Evolutionary conservation across 2,329 filamentous ascomycete genomes (phyloP), one percentile per base, ranked within the genome.

Genomic region (Aspergillus unguis): DNA sequence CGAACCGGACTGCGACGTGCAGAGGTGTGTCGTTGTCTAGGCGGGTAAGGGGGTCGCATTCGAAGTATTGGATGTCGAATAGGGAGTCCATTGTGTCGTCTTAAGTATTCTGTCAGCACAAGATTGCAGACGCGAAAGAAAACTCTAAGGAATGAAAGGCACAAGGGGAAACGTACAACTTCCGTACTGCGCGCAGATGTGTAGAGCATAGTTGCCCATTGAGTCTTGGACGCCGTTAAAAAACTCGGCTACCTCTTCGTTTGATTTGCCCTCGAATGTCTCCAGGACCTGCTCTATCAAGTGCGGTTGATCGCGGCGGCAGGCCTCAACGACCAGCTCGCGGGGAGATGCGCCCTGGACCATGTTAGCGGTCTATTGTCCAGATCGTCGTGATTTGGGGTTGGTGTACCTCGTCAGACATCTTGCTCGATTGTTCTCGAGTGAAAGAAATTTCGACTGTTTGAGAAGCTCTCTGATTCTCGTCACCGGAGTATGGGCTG

Each of bases 311-410:
- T 97, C 92, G 67, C 91, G 84, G 56, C 92, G 90, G 76, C 89
- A 95, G 64, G 94, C 90, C 77, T 95, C 92, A 74, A 97, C 84
- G 63, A 97, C 83, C 66, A 89, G 83, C 77, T 97, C 92, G 71
- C 86, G 81, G 43, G 85, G 84, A 55, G 89, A 89, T 62, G 92
- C 92, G 70, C 92, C 94, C 87, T 95, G 64, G 5, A 3, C 4
- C 44, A 44, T 29, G 40, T 35, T 26, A 46, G 29, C 53, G 37
- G 49, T 42, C 57, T 51, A 57, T 44, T 17, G 28, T 52, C 6
- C 31, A 35, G 27, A 26, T 17, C 6, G 17, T 17, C 17, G 25
- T 5, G 6, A 17, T n/a, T 29, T 31, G 11, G 28, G 17, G 17
- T 17, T 36, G 6, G 27, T 65, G 58, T 61, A 76, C 75, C 59